These are phyloP conservation scores for Seiridium unicorne DNA, from an alignment of 2,329 filamentous ascomycete species.

Conservation along the genomic window DNA sequence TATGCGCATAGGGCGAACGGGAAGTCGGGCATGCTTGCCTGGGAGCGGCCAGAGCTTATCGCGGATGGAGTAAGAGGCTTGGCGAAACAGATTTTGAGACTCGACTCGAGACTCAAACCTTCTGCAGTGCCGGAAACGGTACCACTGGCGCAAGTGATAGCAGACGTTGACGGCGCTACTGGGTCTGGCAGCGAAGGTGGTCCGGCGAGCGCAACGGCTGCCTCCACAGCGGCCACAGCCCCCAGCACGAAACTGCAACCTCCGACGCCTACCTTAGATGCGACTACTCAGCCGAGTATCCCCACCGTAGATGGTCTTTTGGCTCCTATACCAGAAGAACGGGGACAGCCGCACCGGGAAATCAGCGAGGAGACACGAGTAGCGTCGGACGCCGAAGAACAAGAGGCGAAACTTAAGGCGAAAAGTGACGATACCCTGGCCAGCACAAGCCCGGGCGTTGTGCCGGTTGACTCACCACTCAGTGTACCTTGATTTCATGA, in stretches of 20 bases:
- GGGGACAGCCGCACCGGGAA: slow-evolving; percentile 19
- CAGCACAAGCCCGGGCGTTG: neutral
- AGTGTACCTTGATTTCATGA: neutral
- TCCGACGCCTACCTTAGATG: neutral
- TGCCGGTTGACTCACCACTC: neutral
- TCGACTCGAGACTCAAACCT: slow-evolving; percentile 35
- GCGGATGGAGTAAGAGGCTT: slow-evolving; percentile 38
- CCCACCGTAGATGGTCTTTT: slow-evolving; percentile 13
- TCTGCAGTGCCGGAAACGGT: slow-evolving; percentile 21
- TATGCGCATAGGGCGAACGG: slow-evolving; percentile 37
- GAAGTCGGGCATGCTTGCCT: slow-evolving; percentile 42
- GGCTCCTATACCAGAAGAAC: slow-evolving; percentile 19
- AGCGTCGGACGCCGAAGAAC: slow-evolving; percentile 11
- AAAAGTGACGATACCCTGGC: slow-evolving; percentile 7
- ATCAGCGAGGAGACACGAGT: slow-evolving; percentile 25
- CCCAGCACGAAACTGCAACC: slow-evolving; percentile 1
- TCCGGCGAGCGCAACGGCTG: slow-evolving; percentile 1
- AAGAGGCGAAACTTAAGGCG: neutral
- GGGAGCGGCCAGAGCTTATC: slow-evolving; percentile 48
- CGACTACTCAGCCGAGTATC: neutral
- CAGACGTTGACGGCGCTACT: slow-evolving; percentile 1
- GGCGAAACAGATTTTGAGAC: slow-evolving; percentile 34
- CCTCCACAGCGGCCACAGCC: neutral
- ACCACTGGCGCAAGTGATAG: slow-evolving; percentile 32
- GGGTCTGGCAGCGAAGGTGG: slow-evolving; percentile 7